Conservation (phyloP, 352 stramenopile species). For the Pythium rishiriense region DNA sequence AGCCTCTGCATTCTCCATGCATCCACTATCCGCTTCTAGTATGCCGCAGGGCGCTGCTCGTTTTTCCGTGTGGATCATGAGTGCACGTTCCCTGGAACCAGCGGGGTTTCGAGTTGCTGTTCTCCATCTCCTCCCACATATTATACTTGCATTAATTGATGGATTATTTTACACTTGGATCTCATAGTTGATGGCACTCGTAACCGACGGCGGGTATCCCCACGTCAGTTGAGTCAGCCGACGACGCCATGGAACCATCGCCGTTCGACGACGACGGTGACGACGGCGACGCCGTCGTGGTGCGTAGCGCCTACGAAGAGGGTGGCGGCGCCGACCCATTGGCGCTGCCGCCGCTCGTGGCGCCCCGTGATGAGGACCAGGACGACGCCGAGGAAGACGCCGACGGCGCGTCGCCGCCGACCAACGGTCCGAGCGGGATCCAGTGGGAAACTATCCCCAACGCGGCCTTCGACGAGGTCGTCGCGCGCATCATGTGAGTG, state of each 20-base stretch:
- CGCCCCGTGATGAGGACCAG: not conserved
- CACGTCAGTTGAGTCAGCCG: no score
- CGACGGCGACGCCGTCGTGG: not conserved
- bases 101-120: no score
- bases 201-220: no score
- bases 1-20: no score
- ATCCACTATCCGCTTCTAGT: no score
- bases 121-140: no score
- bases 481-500: conserved; percentile 58
- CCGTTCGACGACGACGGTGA: not conserved
- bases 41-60: no score
- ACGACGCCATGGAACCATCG: not conserved
- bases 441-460: conserved; percentile 36
- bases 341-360: not conserved
- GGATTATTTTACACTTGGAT: no score
- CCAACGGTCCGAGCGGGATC: not conserved
- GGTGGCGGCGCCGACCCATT: not conserved
- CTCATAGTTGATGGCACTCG: no score
- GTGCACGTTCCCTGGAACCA: no score
- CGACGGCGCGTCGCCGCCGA: not conserved
- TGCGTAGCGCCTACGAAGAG: not conserved
- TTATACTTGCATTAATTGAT: no score
- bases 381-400: not conserved
- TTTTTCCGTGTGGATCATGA: no score
- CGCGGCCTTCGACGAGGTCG: conserved; percentile 45